Base-by-base conservation (phyloP, 176 grass and related monocot species). In the Dendrocalamus sinicus region DNA sequence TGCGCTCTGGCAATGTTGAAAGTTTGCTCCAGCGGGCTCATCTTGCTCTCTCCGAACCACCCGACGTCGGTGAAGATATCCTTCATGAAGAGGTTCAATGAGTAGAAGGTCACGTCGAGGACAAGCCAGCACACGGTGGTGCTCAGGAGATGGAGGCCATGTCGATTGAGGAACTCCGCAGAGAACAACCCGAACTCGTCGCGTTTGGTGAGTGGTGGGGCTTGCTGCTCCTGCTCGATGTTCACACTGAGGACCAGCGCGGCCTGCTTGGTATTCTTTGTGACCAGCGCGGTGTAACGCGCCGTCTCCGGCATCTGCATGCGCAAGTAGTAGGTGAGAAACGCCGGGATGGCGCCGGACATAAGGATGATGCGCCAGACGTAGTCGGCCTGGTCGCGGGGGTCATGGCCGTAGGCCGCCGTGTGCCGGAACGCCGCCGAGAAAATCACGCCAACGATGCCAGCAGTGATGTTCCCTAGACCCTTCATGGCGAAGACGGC, bases 301-400 rank as follows among this genome's bases (percentile, higher is more conserved):
- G 93, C 90, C 19, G 87, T 94, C 85, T 94, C 93, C 0, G 90
- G 90, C 93, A 94, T 94, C 88, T 92, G 86, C 93, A 86, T 90
- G 1, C 90, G 85, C 93, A 78, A 94, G 57, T 94, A 94, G 77
- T 88, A 94, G 12, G 93, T 95, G 78, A 95, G 67, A 5, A 81
- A 17, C 6, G 93, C 90, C 7, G 93, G 93, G 45, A 95, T 4
- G 53, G 88, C 93, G 1, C 93, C 88, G 24, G 92, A 82, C 83
- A 95, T 95, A 8, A 95, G 88, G 12, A 95, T 48, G 68, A 95
- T 79, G 23, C 88, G 85, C 93, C 93, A 91, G 4, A 67, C 88
- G 28, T 79, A 91, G 75, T 95, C 93, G 2, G 77, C 70, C 50
- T 65, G n/a, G 74, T 11, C 32, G 55, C 4, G 9, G 10, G 47